Percentiles rank a stretch among this genome's conserved stretches.
Conservation (phyloP, 805 yeast genomes). For the Ogataea methylovora region DNA sequence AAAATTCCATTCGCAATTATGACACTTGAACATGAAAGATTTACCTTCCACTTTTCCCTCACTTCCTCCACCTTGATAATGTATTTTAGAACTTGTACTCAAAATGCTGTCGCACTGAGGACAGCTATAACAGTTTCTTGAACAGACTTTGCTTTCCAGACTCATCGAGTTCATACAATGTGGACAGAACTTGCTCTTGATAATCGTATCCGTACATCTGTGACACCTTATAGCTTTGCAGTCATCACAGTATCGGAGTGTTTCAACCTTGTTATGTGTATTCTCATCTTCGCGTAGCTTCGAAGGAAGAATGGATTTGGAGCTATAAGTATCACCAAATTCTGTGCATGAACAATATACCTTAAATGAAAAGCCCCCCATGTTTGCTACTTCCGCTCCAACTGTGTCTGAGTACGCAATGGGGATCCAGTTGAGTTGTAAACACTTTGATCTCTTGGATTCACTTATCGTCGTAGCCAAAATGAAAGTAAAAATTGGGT, state of each 20-base stretch:
- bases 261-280: slow-evolving; percentile 7
- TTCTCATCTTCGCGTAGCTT: too few species aligned
- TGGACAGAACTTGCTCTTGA: slow-evolving; percentile 19
- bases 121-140: slow-evolving; percentile 26
- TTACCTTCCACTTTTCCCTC: slow-evolving; percentile 18
- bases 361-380: too few species aligned
- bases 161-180: slow-evolving; percentile 13
- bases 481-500: too few species aligned
- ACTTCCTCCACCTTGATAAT: slow-evolving; percentile 6
- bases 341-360: too few species aligned
- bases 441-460: too few species aligned
- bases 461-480: too few species aligned
- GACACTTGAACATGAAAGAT: slow-evolving; percentile 31
- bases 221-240: slow-evolving; percentile 23
- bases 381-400: too few species aligned
- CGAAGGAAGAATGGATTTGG: too few species aligned
- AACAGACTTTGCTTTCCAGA: slow-evolving; percentile 12
- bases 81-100: slow-evolving; percentile 10
- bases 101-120: slow-evolving; percentile 21
- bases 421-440: too few species aligned
- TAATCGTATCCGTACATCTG: slow-evolving; percentile 17
- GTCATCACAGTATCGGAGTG: slow-evolving; percentile 18
- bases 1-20: slow-evolving; percentile 27
- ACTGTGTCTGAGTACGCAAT: too few species aligned
- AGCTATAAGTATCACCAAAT: too few species aligned